Evolutionary conservation across 345 rosid genomes (phyloP).

Genomic region (Microthlaspi erraticum): DNA sequence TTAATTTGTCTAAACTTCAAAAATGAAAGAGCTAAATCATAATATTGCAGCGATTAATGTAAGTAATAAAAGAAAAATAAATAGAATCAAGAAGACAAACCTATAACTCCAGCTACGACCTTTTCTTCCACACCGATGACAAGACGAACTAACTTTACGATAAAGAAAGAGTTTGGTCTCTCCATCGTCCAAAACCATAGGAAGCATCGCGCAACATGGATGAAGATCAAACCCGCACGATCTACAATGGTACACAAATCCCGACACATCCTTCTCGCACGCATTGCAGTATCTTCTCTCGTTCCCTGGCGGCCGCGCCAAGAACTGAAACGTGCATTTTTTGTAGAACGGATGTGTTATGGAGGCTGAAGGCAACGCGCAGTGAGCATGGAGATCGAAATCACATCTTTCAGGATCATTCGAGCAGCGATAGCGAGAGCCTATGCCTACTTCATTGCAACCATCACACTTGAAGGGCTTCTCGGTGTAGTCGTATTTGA

Average conservation of each 20-base stretch:
- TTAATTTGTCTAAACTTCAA: not conserved
- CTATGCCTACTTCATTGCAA: conserved; percentile 92
- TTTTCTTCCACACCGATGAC: conserved; percentile 79
- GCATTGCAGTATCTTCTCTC: conserved; percentile 77
- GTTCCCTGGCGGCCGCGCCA: conserved; percentile 64
- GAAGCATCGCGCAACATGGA: conserved; percentile 94
- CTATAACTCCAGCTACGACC: conserved; percentile 96
- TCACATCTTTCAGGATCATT: conserved; percentile 47
- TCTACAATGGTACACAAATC: conserved; percentile 82
- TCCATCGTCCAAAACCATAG: conserved; percentile 79
- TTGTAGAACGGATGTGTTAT: conserved; percentile 81
- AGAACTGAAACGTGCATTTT: conserved; percentile 82
- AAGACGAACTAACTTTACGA: conserved; percentile 71
- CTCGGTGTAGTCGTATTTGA: conserved; percentile 65
- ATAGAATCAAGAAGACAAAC: conserved; percentile 30
- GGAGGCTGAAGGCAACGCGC: conserved; percentile 60
- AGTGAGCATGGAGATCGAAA: conserved; percentile 85
- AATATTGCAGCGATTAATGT: conserved; percentile 8
- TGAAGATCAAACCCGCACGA: conserved; percentile 91
- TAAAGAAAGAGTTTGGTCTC: conserved; percentile 69
- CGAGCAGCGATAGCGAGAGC: conserved; percentile 74
- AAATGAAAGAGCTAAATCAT: not conserved
- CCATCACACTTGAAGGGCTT: conserved; percentile 92
- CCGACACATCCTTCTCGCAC: conserved; percentile 71
- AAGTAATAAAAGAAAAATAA: not conserved